Evolutionary conservation across 1,139 yeast genomes (phyloP), one percentile per base, ranked within the genome.

Genomic region (Blastobotrys illinoisensis): DNA sequence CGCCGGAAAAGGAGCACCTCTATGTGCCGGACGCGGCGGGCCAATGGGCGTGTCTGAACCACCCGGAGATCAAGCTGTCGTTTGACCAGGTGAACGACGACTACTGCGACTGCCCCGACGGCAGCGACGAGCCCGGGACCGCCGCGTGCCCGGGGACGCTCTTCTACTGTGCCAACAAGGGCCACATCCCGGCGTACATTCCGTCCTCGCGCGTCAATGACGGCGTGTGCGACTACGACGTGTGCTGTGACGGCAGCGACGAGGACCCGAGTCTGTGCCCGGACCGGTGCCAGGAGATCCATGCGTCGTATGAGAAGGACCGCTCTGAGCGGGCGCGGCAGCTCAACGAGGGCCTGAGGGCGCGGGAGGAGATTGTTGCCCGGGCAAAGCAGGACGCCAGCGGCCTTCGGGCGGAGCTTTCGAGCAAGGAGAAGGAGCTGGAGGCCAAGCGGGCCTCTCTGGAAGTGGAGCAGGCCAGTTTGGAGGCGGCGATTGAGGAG

Each of bases 41-140:
- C 19, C 74, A 75, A 55, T 91, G 95, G 91, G 71, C 74, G 9
- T 91, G 98, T 72, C 68, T 91, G 46, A 68, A 73, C 23, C 79
- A 86, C 65, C 85, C 95, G 0, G 78, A 82, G 16, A 80, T 89
- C 5, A 75, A 74, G 18, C 71, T 91, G 26, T 74, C 83, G 26
- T 77, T 75, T 52, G 75, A 75, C 47, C 88, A 85, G 65, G 79
- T 93, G 61, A 91, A 93, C 67, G 98, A 93, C 67, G 86, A 90
- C 64, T 85, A 79, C 64, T 91, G 98, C 70, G 99, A 93, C 67
- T 93, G 99, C 73, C 97, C 98, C 0, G 99, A 93, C 71, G 99
- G 99, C 0, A 85, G 95, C 2, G 99, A 93, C 70, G 99, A 93
- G 68, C 97, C 98, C 0, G 97, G 97, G 0, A 93, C 98, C 0